Evolutionary conservation across 495 filamentous ascomycete species (phyloP), one percentile per base, ranked within the genome.

Genomic region (Neurospora sp.): DNA sequence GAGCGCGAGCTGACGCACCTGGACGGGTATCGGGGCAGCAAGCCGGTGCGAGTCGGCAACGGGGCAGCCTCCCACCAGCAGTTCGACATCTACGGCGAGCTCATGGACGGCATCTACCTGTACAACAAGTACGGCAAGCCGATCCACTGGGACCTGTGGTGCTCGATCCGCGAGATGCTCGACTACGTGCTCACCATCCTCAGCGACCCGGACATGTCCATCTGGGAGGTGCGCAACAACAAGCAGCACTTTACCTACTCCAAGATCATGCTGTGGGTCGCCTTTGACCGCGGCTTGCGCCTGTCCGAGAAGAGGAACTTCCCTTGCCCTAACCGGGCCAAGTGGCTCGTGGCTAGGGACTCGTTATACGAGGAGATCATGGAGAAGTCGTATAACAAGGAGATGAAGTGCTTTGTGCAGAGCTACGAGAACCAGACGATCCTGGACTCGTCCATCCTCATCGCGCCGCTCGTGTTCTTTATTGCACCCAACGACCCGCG

Each of bases 91-190:
- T 93, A 92, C 74, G 90, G 91, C 22, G 91, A 93, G 77, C 84
- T 93, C 1, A 88, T 93, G 86, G 90, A 93, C 78, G 88, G 82
- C 70, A 89, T 93, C 74, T 93, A 93, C 75, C 82, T 93, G 5
- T 91, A 92, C 82, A 92, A 93, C 82, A 92, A 92, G 78, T 90
- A 90, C 76, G 91, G 90, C 16, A 92, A 92, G 76, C 90, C 90
- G 2, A 87, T 91, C 71, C 86, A 89, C 45, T 93, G 90, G 84
- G 91, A 93, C 71, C 88, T 89, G 72, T 93, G 91, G 80, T 72
- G 73, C 65, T 75, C 77, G 10, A 73, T 81, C 9, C 77, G 80
- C 18, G 22, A 77, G 69, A 77, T 81, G 74, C 76, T 74, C 35
- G 83, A 88, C 74, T 87, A 86, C 71, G 86, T 87, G 35, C 73